A percentile compares a stretch with the other conserved stretches of the same genome.
These are phyloP conservation scores for Neurospora sp. DNA, from an alignment of 495 filamentous ascomycete genomes.

Conservation along the genomic window DNA sequence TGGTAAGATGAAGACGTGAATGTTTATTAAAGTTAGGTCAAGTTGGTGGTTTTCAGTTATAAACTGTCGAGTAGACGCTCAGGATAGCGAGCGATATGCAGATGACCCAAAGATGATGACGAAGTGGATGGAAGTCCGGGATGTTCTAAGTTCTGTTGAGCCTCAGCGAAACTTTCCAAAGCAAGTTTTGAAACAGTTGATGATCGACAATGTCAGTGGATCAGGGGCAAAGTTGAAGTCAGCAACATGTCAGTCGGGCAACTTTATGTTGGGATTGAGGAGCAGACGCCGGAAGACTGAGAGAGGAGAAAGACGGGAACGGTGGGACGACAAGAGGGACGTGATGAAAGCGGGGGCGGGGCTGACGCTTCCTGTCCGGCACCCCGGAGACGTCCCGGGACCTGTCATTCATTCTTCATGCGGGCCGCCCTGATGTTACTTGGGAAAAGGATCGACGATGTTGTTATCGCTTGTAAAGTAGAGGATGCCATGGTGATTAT, in stretches of 20 bases:
- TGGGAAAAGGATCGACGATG: neutral
- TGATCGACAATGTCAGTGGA: neutral
- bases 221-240: neutral
- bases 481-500: neutral
- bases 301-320: neutral
- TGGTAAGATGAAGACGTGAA: neutral
- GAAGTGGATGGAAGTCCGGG: neutral
- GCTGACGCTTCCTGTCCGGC: neutral
- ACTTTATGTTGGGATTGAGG: neutral
- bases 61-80: neutral
- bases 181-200: neutral
- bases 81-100: neutral
- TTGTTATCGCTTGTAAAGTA: neutral
- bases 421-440: neutral
- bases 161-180: neutral
- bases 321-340: neutral
- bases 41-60: neutral
- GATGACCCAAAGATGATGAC: neutral
- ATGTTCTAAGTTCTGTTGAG: neutral
- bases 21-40: too few species aligned
- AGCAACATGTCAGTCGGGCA: neutral
- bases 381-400: neutral
- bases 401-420: neutral
- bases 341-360: neutral
- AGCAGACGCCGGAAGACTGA: neutral